Base-by-base conservation (phyloP, 768 basidiomycete species). In the Aureoboletus auriporus region DNA sequence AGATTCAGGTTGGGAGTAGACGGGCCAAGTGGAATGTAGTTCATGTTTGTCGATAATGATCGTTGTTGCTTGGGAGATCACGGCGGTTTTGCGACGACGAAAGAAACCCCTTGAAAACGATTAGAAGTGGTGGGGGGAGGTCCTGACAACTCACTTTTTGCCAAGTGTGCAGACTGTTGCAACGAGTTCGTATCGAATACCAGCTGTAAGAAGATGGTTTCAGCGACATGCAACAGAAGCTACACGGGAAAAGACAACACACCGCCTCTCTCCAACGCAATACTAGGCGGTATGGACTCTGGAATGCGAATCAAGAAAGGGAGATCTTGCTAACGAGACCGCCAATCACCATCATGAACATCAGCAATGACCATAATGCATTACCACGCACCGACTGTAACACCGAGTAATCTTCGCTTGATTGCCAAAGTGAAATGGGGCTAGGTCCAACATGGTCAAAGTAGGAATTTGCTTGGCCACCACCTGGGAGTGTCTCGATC, bases 1-100 rank as follows among this genome's bases (percentile, higher is more conserved):
- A 30, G 75, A 76, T 58, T 92, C 88, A 10, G 79, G 78, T 61
- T 91, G 87, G 42, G 79, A 79, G 61, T 92, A 95, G 28, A 94
- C 78, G 3, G 93, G 93, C 93, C 93, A 96, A 1, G 89, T 85
- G 5, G 92, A 87, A 60, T 95, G 93, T 7, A 94, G 72, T 55
- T 95, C 93, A 61, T 95, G 93, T 66, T 95, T 96, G 73, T 91
- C 88, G 58, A 96, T 89, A 53, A 84, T 79, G 39, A 96, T 84
- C 11, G 77, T 71, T 30, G 87, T 79, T 16, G 80, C 74, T 11
- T 83, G 78, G n/a, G 83, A 80, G 28, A 81, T 68, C 37, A 89
- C 77, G 17, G 79, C 73, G 1, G 85, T 78, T 59, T 89, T 86
- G 56, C 86, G 83, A 53, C 86, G 83, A 31, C 90, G 89, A 47